A percentile compares a stretch with the other conserved stretches of the same genome.
These are phyloP conservation scores for Claviceps quebecensis DNA, from an alignment of 2,329 filamentous ascomycete genomes.

Conservation along the genomic window DNA sequence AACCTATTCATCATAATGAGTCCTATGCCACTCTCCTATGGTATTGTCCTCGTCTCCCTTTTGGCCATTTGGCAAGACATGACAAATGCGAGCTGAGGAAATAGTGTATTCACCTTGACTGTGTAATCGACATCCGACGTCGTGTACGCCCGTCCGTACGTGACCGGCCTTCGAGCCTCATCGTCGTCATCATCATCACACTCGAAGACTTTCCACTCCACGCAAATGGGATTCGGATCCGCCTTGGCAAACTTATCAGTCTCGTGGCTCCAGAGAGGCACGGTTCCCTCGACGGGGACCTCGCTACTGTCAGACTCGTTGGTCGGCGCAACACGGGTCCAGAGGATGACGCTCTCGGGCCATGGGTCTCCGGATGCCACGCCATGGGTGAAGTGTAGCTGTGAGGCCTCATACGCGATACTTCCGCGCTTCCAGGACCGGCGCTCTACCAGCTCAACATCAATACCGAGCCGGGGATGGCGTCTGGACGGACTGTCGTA, in stretches of 20 bases:
- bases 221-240: slow-evolving; percentile 43
- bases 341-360: slow-evolving; percentile 44
- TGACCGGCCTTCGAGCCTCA: slow-evolving; percentile 26
- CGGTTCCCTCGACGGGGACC: slow-evolving; percentile 27
- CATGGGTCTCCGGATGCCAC: slow-evolving; percentile 35
- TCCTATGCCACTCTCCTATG: not conserved
- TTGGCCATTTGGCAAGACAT: no score
- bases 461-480: slow-evolving; percentile 48
- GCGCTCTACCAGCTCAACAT: slow-evolving; percentile 46
- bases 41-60: no score
- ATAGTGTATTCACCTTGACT: slow-evolving; percentile 38
- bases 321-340: slow-evolving; percentile 32
- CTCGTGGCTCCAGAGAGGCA: slow-evolving; percentile 31
- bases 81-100: not conserved
- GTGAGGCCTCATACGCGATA: slow-evolving; percentile 26
- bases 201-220: slow-evolving; percentile 47
- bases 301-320: slow-evolving; percentile 32
- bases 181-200: slow-evolving; percentile 17
- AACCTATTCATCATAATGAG: slow-evolving; percentile 26
- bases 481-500: slow-evolving; percentile 53
- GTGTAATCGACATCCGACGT: slow-evolving; percentile 65
- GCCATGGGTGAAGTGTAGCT: slow-evolving; percentile 51
- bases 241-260: slow-evolving; percentile 31
- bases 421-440: slow-evolving; percentile 31
- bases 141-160: slow-evolving; percentile 49